These are phyloP conservation scores for Phytophthora pisi DNA, from an alignment of 352 stramenopile species.

Conservation along the genomic window DNA sequence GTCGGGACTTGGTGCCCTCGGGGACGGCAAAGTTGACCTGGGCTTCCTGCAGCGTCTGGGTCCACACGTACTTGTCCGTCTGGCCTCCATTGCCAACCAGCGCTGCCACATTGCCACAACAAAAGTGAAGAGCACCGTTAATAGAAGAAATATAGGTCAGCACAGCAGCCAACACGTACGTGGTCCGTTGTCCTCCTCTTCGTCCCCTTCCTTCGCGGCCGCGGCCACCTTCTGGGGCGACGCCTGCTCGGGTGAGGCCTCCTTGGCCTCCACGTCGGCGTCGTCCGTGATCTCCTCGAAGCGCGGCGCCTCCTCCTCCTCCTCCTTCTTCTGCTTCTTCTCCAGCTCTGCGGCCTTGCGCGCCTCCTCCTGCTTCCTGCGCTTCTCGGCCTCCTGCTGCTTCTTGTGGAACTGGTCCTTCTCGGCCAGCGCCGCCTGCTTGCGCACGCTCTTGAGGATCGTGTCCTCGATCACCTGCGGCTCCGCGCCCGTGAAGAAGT, in stretches of 20 bases:
- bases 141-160: neutral
- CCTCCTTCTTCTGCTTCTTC: slow-evolving; percentile 61
- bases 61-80: slow-evolving; percentile 97
- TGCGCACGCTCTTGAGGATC: slow-evolving; percentile 91
- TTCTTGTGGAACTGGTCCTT: slow-evolving; percentile 81
- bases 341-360: slow-evolving; percentile 49
- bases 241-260: slow-evolving; percentile 23
- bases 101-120: slow-evolving; percentile 45
- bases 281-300: slow-evolving; percentile 88
- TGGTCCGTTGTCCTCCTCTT: slow-evolving; percentile 64
- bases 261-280: slow-evolving; percentile 40
- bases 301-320: slow-evolving; percentile 45
- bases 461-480: slow-evolving; percentile 77
- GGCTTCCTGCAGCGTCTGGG: slow-evolving; percentile 97
- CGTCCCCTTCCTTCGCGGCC: slow-evolving; percentile 57
- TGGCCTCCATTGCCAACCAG: slow-evolving; percentile 92
- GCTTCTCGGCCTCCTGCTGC: slow-evolving; percentile 82
- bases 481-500: slow-evolving; percentile 97
- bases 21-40: slow-evolving; percentile 93
- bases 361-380: slow-evolving; percentile 60
- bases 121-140: slow-evolving; percentile 16
- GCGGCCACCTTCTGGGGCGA: slow-evolving; percentile 26
- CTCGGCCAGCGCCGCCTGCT: slow-evolving; percentile 90
- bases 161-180: slow-evolving; percentile 41
- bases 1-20: slow-evolving; percentile 91